phyloP scores from a whole-genome alignment of 2,329 filamentous ascomycete species.

The Laburnicola sp. region DNA sequence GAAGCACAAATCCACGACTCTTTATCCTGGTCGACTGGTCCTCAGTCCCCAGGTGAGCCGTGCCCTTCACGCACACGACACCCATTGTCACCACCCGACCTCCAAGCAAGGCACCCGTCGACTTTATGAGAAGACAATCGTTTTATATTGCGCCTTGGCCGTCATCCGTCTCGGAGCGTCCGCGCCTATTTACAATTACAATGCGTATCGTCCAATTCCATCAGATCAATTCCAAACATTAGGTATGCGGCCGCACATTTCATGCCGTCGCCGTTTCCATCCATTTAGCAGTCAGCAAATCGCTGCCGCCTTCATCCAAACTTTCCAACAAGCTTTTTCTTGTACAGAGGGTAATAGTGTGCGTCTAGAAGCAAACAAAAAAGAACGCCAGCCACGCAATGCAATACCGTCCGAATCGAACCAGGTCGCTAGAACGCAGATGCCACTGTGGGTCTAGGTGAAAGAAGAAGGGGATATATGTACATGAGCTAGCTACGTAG shows the following conservation, averaged over 20 bases:
- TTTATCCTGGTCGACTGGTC: too few species aligned
- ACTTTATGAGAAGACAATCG: conserved; percentile 20
- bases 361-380: conserved; percentile 14
- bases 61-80: background rate
- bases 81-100: too few species aligned
- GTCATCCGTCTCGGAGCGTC: conserved; percentile 5
- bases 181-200: conserved; percentile 29
- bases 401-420: conserved; percentile 27
- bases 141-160: conserved; percentile 23
- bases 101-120: background rate
- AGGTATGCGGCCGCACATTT: background rate
- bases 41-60: background rate
- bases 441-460: conserved; percentile 12
- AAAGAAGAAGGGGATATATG: conserved; percentile 21
- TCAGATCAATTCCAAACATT: background rate
- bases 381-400: conserved; percentile 42
- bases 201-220: conserved; percentile 12
- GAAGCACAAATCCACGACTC: background rate
- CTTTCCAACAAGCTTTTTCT: conserved; percentile 4
- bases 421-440: conserved; percentile 17
- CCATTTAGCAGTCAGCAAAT: background rate
- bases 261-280: background rate
- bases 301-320: background rate
- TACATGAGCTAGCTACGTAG: conserved; percentile 28
- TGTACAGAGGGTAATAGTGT: conserved; percentile 15